Conservation (phyloP, 2,329 filamentous ascomycete genomes). For the Aurifilum marmelostoma region DNA sequence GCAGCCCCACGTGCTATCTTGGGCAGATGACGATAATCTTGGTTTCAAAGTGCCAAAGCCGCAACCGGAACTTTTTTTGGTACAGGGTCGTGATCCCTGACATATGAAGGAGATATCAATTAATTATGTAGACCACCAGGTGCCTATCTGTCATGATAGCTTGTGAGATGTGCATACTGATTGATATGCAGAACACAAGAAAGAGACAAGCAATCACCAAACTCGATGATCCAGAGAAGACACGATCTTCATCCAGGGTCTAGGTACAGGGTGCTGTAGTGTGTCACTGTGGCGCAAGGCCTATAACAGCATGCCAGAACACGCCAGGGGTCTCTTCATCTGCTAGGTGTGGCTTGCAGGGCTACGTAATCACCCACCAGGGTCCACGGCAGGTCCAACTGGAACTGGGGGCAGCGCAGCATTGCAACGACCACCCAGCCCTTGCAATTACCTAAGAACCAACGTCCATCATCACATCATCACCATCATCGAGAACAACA, state of each 20-base stretch:
- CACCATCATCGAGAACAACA: neutral
- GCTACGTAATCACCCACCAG: neutral
- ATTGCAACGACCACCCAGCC: slow-evolving; percentile 6
- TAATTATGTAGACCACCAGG: too few relatives aligned
- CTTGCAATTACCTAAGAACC: slow-evolving; percentile 11
- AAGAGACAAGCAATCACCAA: neutral
- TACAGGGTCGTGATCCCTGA: too few relatives aligned
- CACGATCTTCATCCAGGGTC: neutral
- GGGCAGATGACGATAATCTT: slow-evolving; percentile 27
- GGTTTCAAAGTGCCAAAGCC: neutral
- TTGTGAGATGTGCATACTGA: neutral
- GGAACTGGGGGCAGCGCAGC: neutral
- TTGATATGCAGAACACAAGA: too few relatives aligned
- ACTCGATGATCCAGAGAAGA: neutral
- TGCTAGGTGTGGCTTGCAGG: neutral
- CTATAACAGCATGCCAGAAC: too few relatives aligned
- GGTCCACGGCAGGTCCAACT: neutral
- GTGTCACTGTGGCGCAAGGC: neutral
- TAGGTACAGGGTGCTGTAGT: neutral
- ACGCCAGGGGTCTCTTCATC: neutral
- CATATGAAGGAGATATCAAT: too few relatives aligned
- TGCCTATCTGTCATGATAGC: neutral
- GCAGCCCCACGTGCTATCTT: slow-evolving; percentile 17
- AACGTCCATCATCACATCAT: slow-evolving; percentile 3
- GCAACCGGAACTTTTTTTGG: neutral